These are phyloP conservation scores for Torrubiella hemipterigena DNA, from an alignment of 2,329 filamentous ascomycete species.

Conservation along the genomic window DNA sequence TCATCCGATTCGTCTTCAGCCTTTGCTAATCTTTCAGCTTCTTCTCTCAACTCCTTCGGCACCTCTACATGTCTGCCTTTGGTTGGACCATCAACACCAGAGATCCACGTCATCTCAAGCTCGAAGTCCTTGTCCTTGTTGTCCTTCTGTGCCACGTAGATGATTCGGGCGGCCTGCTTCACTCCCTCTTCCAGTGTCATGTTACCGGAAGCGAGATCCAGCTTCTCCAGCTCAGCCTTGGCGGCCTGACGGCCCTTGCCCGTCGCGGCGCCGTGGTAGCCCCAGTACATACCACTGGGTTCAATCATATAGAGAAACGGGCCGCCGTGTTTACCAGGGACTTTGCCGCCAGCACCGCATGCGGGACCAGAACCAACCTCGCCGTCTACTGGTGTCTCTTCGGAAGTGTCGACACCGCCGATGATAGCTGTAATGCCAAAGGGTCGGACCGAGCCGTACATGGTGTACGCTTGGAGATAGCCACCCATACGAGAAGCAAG, in stretches of 20 bases:
- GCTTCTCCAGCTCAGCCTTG: constrained; percentile 97
- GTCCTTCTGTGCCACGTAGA: constrained; percentile 94
- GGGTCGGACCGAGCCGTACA: constrained; percentile 91
- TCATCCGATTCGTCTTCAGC: constrained; percentile 80
- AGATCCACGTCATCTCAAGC: constrained; percentile 98
- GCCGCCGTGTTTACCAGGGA: constrained; percentile 64
- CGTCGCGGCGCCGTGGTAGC: constrained; percentile 95
- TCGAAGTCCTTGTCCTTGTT: constrained; percentile 99
- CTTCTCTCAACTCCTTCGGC: constrained; percentile 77
- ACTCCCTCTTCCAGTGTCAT: constrained; percentile 78
- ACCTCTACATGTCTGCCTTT: constrained; percentile 91
- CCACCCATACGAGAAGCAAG: constrained; percentile 88
- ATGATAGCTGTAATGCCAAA: constrained; percentile 95
- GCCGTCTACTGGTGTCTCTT: constrained; percentile 75
- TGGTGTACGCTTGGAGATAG: constrained; percentile 94
- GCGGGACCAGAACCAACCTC: constrained; percentile 75
- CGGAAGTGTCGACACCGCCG: constrained; percentile 84
- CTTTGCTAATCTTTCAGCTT: constrained; percentile 88
- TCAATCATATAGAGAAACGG: constrained; percentile 98
- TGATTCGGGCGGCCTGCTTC: constrained; percentile 93
- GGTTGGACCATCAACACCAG: constrained; percentile 69
- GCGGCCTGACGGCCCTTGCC: constrained; percentile 94
- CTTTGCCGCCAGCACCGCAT: constrained; percentile 74
- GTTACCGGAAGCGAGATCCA: constrained; percentile 68
- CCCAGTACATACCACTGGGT: constrained; percentile 94